phyloP scores from a whole-genome alignment of 2,329 filamentous ascomycete species.

The Clarireedia paspali region DNA sequence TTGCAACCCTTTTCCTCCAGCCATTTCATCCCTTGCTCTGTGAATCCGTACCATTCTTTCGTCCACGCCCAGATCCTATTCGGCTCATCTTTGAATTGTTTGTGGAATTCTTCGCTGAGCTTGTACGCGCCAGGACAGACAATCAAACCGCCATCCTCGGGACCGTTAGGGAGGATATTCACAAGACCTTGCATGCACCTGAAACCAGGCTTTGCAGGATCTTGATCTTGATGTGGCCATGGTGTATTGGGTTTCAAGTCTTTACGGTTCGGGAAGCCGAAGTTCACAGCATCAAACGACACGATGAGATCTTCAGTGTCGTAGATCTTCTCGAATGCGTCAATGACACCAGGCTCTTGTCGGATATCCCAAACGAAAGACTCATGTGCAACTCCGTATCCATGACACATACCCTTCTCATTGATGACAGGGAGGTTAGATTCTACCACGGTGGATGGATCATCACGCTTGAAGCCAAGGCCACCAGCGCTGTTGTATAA shows the following conservation, averaged over 20 bases:
- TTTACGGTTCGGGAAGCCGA: constrained; percentile 29
- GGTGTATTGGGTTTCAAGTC: constrained; percentile 14
- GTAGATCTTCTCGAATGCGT: constrained; percentile 34
- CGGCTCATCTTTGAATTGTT: not conserved
- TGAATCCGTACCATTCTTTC: constrained; percentile 28
- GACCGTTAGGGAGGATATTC: constrained; percentile 29
- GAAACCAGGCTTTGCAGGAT: constrained; percentile 30
- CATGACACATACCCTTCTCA: constrained; percentile 33
- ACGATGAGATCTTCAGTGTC: constrained; percentile 27
- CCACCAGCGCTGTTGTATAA: too few species aligned
- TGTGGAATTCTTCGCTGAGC: constrained; percentile 24
- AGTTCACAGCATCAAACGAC: constrained; percentile 34
- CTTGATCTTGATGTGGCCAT: constrained; percentile 35
- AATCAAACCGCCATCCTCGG: constrained; percentile 28
- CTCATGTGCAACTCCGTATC: constrained; percentile 33
- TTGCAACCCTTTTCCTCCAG: constrained; percentile 26
- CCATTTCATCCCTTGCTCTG: constrained; percentile 28
- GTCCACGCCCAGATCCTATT: not conserved
- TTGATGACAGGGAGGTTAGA: constrained; percentile 22
- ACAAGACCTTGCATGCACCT: constrained; percentile 37
- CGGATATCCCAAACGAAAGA: constrained; percentile 33
- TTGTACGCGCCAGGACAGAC: constrained; percentile 25
- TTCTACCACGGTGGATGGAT: constrained; percentile 4
- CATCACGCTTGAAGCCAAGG: too few species aligned
- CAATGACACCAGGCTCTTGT: constrained; percentile 31